Base-by-base conservation (phyloP, 1,284 basidiomycete genomes). In the Cryptococcus sp. region DNA sequence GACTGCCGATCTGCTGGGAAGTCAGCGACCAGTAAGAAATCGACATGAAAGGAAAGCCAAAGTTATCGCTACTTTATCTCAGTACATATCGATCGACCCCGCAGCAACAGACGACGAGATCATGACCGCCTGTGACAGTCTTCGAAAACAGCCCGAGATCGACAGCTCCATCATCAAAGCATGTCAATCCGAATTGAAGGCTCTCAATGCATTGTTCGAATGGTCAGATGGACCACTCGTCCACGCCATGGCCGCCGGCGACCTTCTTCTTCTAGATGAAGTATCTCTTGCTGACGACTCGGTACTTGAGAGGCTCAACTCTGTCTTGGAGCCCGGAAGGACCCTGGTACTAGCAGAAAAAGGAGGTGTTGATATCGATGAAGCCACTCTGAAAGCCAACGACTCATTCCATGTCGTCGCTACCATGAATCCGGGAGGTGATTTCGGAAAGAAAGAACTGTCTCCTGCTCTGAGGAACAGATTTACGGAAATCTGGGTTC, bases 401-500 rank as follows among this genome's bases (percentile, higher is more conserved):
- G 73, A 79, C 2, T 75, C 76, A 2, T 99, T 99, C 80, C 87
- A 94, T 69, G 83, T 99, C 36, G 79, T 98, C 0, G 93, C 96
- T 1, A 98, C 96, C 0, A 99, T 99, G 96, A 99, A 99, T 71
- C 96, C 96, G 0, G 96, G 96, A 32, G 96, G 96, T 34, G 96
- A 99, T 71, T 98, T 96, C 64, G 96, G 96, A 37, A 99, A 99
- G 78, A 98, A 98, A 72, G 96, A 99, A 70, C 80, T 99, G 3
- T 98, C 93, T 0, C 94, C 94, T 24, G 96, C 96, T 0, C 79
- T 99, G 43, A 84, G 96, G 23, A 99, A 99, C 76, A 85, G 96
- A 14, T 99, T 99, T 76, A 99, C 96, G 10, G 96, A 99, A 71
- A 96, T 99, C 41, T 99, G 93, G 93, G 96, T 99, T 0, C 94